Evolutionary conservation across 2,329 filamentous ascomycete genomes (phyloP), one percentile per base, ranked within the genome.

Genomic region (Hymenoscyphus linearis): DNA sequence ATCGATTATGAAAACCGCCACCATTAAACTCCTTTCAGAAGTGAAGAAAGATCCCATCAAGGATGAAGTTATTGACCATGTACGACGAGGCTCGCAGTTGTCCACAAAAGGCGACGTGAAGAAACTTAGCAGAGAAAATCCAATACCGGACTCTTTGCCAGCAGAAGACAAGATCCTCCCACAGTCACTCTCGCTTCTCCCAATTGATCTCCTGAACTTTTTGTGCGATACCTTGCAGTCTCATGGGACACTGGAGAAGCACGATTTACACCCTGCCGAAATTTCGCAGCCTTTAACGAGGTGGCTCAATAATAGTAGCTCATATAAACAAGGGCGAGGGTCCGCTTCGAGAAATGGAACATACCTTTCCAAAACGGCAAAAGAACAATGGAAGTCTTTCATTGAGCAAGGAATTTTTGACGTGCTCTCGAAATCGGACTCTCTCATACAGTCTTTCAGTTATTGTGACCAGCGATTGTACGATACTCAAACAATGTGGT

Each of bases 381-480:
- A 62, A 37, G 58, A 64, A 10, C 65, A 83, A 62, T 88, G 85
- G 83, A 82, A 80, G 64, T 69, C 78, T 1, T 89, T 89, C 67
- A 79, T 83, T 35, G 82, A 87, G 64, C 86, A 89, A 68, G 84
- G 82, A 56, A 74, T 89, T 6, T 89, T 88, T 70, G 82, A 82
- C 66, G 80, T 86, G 6, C 76, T 89, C 55, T 85, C 83, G 65
- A 79, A 84, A 55, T 82, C 85, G 1, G 76, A 77, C 14, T 76
- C 80, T 4, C 73, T 85, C 9, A 73, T 87, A 31, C 74, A 73
- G 40, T 87, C 85, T 0, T 89, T 89, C 64, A 81, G 80, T 1
- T 72, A 74, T 52, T 75, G 81, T 25, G 57, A 67, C 12, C 79
- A 78, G 12, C 77, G 79, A 52, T 70, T 85, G 0, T 79, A 84